phyloP scores from a whole-genome alignment of 352 stramenopile species.

The Aphanomyces astaci region DNA sequence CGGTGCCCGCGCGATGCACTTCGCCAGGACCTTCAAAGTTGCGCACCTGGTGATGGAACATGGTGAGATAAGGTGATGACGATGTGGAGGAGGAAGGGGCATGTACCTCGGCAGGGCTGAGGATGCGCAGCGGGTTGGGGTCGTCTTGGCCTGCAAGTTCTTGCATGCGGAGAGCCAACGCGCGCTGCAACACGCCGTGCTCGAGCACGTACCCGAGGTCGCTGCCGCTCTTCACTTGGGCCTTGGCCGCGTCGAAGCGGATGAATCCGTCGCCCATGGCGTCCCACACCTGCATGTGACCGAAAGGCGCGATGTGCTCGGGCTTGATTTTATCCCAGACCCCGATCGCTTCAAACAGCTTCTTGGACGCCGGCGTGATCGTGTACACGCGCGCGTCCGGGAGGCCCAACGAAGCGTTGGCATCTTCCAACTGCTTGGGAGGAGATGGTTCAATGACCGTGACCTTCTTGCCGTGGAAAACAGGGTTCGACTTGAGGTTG shows the following conservation, averaged over 20 bases:
- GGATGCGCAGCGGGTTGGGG: slow-evolving; percentile 55
- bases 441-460: slow-evolving; percentile 58
- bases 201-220: slow-evolving; percentile 78
- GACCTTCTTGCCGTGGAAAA: slow-evolving; percentile 75
- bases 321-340: slow-evolving; percentile 70
- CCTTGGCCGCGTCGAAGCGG: slow-evolving; percentile 73
- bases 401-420: slow-evolving; percentile 24
- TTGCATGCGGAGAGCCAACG: slow-evolving; percentile 80
- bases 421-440: slow-evolving; percentile 34
- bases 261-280: slow-evolving; percentile 84
- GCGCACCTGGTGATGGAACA: slow-evolving; percentile 42
- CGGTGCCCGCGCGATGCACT: slow-evolving; percentile 43
- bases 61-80: neutral
- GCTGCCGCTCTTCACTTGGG: slow-evolving; percentile 31
- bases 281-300: slow-evolving; percentile 89
- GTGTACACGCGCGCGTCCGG: slow-evolving; percentile 86
- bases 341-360: slow-evolving; percentile 58
- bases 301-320: slow-evolving; percentile 58
- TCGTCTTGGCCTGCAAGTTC: slow-evolving; percentile 45
- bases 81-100: neutral
- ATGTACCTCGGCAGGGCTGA: slow-evolving; percentile 45
- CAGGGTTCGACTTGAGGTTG: slow-evolving; percentile 62
- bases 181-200: slow-evolving; percentile 78
- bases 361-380: slow-evolving; percentile 78
- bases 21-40: slow-evolving; percentile 56